Evolutionary conservation across 495 filamentous ascomycete genomes (phyloP), one percentile per base, ranked within the genome.

Genomic region (Jackrogersella minutella): DNA sequence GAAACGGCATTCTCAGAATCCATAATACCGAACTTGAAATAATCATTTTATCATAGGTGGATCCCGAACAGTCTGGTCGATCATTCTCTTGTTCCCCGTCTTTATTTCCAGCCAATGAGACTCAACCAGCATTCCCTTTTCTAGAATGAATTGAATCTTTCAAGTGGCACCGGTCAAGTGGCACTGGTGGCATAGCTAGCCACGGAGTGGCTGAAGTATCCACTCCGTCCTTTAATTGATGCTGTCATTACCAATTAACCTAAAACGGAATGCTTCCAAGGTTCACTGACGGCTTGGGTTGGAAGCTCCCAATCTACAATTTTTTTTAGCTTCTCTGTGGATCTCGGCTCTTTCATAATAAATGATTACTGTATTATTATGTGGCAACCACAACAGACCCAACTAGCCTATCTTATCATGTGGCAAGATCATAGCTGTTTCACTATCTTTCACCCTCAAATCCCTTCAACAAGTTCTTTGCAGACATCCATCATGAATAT

Each of bases 81-180:
- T 41, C 60, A 64, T 69, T 61, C 21, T 69, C 24, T 30, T 30
- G 16, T 17, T 28, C 0, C n/a, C 44, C 19, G 28, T 13, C 0
- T 36, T 30, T 44, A 17, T 33, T 19, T 40, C 43, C 13, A 26
- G 10, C 65, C 65, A 68, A 68, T 68, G 11, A 59, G 40, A 41
- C 16, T 52, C 10, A 46, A 52, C 5, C 4, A 31, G 22, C 46
- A 64, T 68, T 68, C 49, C 65, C 52, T 59, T 30, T 68, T 68
- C 54, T 55, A 68, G 65, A 68, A 64, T 56, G 17, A 62, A 59
- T 57, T 62, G 44, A 62, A 57, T n/a, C n/a, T n/a, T 10, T 55
- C 40, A 40, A 22, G 26, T 21, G 17, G 22, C n/a, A n/a, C n/a
- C 17, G 40, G 40, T 22, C 40, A 43, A 43, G 17, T 43, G 40